phyloP scores from a whole-genome alignment of 192 early-diverging fungal species.

The Coemansia sp. region DNA sequence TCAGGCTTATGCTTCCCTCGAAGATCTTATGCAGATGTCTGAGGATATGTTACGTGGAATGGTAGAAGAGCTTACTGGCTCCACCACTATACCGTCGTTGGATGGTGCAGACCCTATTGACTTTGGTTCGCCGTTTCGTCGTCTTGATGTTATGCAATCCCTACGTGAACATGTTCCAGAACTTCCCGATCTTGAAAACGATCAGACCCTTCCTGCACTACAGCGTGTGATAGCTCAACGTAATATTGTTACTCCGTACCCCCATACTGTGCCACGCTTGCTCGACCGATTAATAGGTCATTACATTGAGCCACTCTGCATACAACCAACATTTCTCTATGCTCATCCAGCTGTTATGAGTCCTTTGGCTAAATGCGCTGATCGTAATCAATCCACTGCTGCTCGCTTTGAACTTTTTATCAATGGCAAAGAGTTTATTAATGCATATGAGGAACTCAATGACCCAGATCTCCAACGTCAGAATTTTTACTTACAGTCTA shows the following conservation, averaged over 20 bases:
- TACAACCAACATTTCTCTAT: slow-evolving; percentile 78
- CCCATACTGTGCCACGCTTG: slow-evolving; percentile 65
- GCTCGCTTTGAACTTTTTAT: slow-evolving; percentile 83
- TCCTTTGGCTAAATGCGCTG: slow-evolving; percentile 69
- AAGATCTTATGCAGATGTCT: slow-evolving; percentile 66
- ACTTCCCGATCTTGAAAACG: slow-evolving; percentile 36
- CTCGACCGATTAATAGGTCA: slow-evolving; percentile 71
- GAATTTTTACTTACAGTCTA: slow-evolving; percentile 63
- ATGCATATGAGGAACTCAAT: slow-evolving; percentile 90
- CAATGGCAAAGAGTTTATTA: slow-evolving; percentile 72
- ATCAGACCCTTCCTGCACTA: slow-evolving; percentile 16
- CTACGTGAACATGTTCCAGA: slow-evolving; percentile 47
- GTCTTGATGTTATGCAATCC: slow-evolving; percentile 57
- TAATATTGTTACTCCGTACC: slow-evolving; percentile 42
- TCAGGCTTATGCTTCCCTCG: slow-evolving; percentile 72
- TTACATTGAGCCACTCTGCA: slow-evolving; percentile 74
- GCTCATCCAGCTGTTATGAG: slow-evolving; percentile 80
- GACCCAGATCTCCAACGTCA: slow-evolving; percentile 74
- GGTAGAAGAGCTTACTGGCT: slow-evolving; percentile 22
- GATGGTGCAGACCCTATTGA: slow-evolving; percentile 31
- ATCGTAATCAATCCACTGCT: slow-evolving; percentile 48
- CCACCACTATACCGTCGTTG: slow-evolving; percentile 10
- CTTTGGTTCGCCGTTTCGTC: slow-evolving; percentile 58
- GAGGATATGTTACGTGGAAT: slow-evolving; percentile 65
- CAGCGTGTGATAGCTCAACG: slow-evolving; percentile 17